phyloP scores from a whole-genome alignment of 805 yeast species.

The Nematodospora valgi region DNA sequence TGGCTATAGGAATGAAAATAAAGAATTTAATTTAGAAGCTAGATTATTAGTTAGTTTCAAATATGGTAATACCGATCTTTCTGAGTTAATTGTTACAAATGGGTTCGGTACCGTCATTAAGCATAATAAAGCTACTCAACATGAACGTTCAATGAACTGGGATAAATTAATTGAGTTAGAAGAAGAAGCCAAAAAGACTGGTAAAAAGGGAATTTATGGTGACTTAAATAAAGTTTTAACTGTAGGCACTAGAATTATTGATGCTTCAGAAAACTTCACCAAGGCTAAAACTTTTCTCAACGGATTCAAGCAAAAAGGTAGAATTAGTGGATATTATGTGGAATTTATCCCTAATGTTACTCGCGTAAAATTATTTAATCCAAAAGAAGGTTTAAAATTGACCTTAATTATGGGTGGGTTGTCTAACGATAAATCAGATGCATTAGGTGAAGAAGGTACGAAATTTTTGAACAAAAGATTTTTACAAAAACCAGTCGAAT shows the following conservation, averaged over 20 bases:
- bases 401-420: slow-evolving; percentile 77
- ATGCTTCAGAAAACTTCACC: slow-evolving; percentile 71
- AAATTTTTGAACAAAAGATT: slow-evolving; percentile 51
- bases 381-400: slow-evolving; percentile 67
- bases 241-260: slow-evolving; percentile 60
- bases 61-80: slow-evolving; percentile 55
- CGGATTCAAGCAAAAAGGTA: slow-evolving; percentile 62
- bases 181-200: slow-evolving; percentile 48
- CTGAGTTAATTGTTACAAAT: slow-evolving; percentile 53
- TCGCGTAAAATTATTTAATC: slow-evolving; percentile 62
- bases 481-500: slow-evolving; percentile 69
- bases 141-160: slow-evolving; percentile 72
- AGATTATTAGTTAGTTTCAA: slow-evolving; percentile 62
- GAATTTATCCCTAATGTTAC: slow-evolving; percentile 70
- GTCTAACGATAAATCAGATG: slow-evolving; percentile 36
- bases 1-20: slow-evolving; percentile 56
- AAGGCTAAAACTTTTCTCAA: slow-evolving; percentile 74
- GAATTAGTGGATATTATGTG: slow-evolving; percentile 60
- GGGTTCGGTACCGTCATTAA: slow-evolving; percentile 79
- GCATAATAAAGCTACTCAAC: slow-evolving; percentile 68
- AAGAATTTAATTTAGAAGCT: slow-evolving; percentile 56
- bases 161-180: slow-evolving; percentile 73
- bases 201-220: slow-evolving; percentile 59
- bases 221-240: slow-evolving; percentile 46
- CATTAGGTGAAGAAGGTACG: slow-evolving; percentile 47